phyloP scores from a whole-genome alignment of 768 basidiomycete genomes.

The Polyporus arcularius region DNA sequence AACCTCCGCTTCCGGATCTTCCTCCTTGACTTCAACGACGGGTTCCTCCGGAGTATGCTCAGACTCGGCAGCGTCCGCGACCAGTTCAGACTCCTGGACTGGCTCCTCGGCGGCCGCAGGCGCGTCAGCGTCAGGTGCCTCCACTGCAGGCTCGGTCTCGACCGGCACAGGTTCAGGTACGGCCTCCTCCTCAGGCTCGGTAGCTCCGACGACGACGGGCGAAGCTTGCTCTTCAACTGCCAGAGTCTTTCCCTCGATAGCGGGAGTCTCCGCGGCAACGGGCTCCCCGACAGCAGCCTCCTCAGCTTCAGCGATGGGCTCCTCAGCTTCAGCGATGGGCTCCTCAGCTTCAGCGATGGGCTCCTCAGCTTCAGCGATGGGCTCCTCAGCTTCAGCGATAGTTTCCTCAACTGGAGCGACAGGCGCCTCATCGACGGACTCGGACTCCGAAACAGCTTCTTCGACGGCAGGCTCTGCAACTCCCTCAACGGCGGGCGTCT shows the following conservation, averaged over 20 bases:
- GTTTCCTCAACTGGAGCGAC: not conserved
- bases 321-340: not conserved
- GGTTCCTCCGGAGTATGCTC: not conserved
- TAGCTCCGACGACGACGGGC: no score
- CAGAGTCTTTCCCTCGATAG: not conserved
- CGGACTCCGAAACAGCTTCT: no score
- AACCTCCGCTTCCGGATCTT: not conserved
- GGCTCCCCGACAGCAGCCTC: not conserved
- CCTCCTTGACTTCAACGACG: no score
- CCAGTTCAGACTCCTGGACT: not conserved
- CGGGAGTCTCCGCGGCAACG: not conserved
- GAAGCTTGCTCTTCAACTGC: not conserved
- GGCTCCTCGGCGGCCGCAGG: conserved; percentile 5
- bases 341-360: not conserved
- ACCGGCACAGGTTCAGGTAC: not conserved
- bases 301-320: not conserved
- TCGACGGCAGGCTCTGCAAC: no score
- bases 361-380: not conserved
- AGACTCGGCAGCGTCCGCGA: not conserved
- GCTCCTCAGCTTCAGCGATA: not conserved
- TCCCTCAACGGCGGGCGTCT: no score
- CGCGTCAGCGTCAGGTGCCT: not conserved
- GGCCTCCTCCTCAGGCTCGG: not conserved
- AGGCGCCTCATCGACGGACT: not conserved
- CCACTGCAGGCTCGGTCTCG: not conserved